Evolutionary conservation across 176 grass and related monocot genomes (phyloP), one percentile per base, ranked within the genome.

Genomic region (Puccinellia tenuiflora): DNA sequence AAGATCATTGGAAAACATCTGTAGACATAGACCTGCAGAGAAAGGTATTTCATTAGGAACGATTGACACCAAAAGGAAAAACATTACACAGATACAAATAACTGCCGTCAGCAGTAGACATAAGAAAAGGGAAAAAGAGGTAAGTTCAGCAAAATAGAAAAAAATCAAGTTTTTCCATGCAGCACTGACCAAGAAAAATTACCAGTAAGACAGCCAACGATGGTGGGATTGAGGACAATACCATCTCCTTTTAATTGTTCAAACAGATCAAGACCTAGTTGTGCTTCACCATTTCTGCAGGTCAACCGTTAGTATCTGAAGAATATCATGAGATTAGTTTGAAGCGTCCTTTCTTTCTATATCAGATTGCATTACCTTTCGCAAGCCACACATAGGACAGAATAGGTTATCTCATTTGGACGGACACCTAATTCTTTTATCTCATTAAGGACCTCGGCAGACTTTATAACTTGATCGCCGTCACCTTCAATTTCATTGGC

Each of bases 351-450:
- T 55, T 50, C 34, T 79, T 79, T 40, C 52, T 89, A 79, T 29
- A 83, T 61, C 63, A 66, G 63, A 66, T 5, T 33, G 31, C 37
- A 78, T 86, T 93, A 98, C 96, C 86, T 98, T 95, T 98, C 92
- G 54, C 96, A 98, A 82, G 87, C 90, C 71, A 95, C 91, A 82
- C 91, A 90, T 79, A 98, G 88, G 33, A 98, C 90, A 14, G 90
- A 92, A 85, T 95, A 98, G 75, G 96, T 98, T 88, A 98, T 98
- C 57, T 88, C 84, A 88, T 98, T 98, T 77, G 96, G 92, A 59
- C 37, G 46, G 43, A 95, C 90, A 42, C 94, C 88, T 46, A 88
- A 61, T 86, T 76, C 80, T 34, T 86, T 98, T 80, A 92, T 91
- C 77, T 98, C 92, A 61, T 91, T 80, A 90, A 95, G 38, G 80